A percentile compares a stretch with the other conserved stretches of the same genome.
These are phyloP conservation scores for Pseudogymnoascus sp. DNA, from an alignment of 2,329 filamentous ascomycete genomes.

Conservation along the genomic window DNA sequence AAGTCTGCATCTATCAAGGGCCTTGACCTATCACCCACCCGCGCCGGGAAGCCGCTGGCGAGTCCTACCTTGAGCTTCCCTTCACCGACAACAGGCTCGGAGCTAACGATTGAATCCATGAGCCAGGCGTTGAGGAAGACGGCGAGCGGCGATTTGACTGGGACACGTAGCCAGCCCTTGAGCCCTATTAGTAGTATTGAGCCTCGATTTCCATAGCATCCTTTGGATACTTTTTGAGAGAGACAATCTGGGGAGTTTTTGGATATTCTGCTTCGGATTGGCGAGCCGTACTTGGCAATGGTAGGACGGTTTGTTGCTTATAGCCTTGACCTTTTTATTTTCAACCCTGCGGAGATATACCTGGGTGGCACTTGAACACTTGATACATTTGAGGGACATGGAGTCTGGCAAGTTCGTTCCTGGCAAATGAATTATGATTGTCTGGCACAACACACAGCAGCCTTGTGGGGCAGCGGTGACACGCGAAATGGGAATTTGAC, in stretches of 20 bases:
- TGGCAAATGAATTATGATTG: conserved; percentile 11
- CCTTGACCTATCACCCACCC: conserved; percentile 60
- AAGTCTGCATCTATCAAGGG: conserved; percentile 69
- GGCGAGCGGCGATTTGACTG: conserved; percentile 70
- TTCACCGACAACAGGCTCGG: conserved; percentile 50
- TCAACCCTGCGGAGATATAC: conserved; percentile 5
- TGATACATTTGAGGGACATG: background rate
- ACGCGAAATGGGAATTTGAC: conserved; percentile 1
- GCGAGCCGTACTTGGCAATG: conserved; percentile 6
- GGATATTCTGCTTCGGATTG: conserved; percentile 6
- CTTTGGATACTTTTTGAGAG: background rate
- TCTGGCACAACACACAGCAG: conserved; percentile 8
- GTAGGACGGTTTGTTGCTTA: background rate
- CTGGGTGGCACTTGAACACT: conserved; percentile 3
- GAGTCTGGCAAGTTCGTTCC: conserved; percentile 8
- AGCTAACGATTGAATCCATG: conserved; percentile 91
- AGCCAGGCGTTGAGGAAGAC: conserved; percentile 79
- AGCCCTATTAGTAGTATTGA: conserved; percentile 46
- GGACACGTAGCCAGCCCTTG: conserved; percentile 48
- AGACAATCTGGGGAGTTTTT: background rate
- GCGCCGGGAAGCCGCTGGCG: conserved; percentile 49
- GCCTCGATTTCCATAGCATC: conserved; percentile 4
- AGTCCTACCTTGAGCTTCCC: conserved; percentile 56
- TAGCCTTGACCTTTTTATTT: background rate
- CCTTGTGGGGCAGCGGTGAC: conserved; percentile 5